phyloP scores from a whole-genome alignment of 257 asterid species.

The Solanum lignicaule region DNA sequence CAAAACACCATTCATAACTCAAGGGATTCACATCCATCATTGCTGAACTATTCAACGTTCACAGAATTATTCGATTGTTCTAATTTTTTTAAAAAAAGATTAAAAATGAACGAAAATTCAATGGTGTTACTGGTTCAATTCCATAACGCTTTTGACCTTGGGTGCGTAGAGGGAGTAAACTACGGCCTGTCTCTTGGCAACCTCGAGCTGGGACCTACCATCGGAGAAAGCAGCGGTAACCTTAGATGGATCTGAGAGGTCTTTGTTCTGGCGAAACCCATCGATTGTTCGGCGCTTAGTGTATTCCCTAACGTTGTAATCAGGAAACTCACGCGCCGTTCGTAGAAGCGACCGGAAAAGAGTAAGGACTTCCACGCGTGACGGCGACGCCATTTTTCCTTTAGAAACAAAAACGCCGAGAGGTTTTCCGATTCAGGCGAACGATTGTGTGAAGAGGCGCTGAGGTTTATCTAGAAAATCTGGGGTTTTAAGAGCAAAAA shows the following conservation, averaged over 20 bases:
- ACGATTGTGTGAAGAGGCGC: neutral
- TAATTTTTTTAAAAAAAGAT: neutral
- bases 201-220: slow-evolving; percentile 69
- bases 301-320: slow-evolving; percentile 86
- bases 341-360: slow-evolving; percentile 70
- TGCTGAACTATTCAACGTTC: neutral
- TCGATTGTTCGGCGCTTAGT: slow-evolving; percentile 73
- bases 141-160: slow-evolving; percentile 67
- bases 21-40: neutral
- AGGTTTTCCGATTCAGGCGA: neutral
- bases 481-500: neutral
- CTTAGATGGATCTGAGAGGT: slow-evolving; percentile 36
- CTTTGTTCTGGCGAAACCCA: slow-evolving; percentile 62
- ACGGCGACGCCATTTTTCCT: slow-evolving; percentile 38
- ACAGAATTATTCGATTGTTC: neutral
- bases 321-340: slow-evolving; percentile 62
- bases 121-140: slow-evolving; percentile 11
- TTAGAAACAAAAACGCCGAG: neutral
- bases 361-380: slow-evolving; percentile 54
- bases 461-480: neutral
- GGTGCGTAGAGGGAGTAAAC: slow-evolving; percentile 77
- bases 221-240: slow-evolving; percentile 59
- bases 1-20: neutral
- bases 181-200: slow-evolving; percentile 75
- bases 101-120: neutral